phyloP scores from a whole-genome alignment of 1,139 yeast species.

The Kluyveromyces marxianus region DNA sequence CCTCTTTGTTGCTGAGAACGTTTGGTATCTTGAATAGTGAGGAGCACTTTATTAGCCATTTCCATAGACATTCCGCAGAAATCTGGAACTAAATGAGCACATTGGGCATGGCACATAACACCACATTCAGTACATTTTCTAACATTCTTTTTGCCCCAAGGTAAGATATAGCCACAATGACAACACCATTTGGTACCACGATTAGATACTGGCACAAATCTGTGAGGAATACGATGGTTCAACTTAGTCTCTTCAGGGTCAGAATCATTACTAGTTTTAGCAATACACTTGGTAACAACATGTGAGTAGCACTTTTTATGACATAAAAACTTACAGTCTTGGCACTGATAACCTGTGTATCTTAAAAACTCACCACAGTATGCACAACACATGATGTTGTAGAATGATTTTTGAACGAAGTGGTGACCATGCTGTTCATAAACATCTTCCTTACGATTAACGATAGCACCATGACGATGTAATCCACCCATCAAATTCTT shows the following conservation, averaged over 20 bases:
- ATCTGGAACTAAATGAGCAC: constrained; percentile 93
- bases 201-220: constrained; percentile 83
- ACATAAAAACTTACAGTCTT: constrained; percentile 88
- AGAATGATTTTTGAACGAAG: constrained; percentile 90
- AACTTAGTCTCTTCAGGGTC: constrained; percentile 85
- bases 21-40: constrained; percentile 77
- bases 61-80: constrained; percentile 99
- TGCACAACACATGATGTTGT: constrained; percentile 95
- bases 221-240: constrained; percentile 93
- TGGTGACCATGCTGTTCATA: constrained; percentile 96
- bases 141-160: constrained; percentile 93
- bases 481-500: constrained; percentile 45
- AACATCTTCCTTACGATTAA: constrained; percentile 90
- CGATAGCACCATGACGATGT: constrained; percentile 97
- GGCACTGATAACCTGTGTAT: constrained; percentile 93
- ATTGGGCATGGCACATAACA: constrained; percentile 84
- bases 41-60: constrained; percentile 82
- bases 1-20: constrained; percentile 30
- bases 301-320: constrained; percentile 91
- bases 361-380: constrained; percentile 92
- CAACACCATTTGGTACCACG: constrained; percentile 99
- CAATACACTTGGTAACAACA: constrained; percentile 92
- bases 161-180: constrained; percentile 93
- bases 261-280: constrained; percentile 76
- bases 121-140: constrained; percentile 94